phyloP scores from a whole-genome alignment of 208 protist species.

The Tetramitus jugosus region DNA sequence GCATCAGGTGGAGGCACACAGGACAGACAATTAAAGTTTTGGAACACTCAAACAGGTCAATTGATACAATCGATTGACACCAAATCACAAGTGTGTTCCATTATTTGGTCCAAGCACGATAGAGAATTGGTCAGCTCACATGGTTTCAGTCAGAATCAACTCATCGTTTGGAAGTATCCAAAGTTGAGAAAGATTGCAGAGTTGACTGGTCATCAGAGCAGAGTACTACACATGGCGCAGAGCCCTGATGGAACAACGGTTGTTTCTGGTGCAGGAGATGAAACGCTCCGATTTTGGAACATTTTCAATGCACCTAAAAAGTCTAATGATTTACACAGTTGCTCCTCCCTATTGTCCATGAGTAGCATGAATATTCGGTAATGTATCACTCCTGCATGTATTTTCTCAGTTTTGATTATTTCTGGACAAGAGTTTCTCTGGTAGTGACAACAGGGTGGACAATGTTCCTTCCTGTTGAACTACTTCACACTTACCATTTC shows the following conservation, averaged over 20 bases:
- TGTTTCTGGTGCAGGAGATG: conserved; percentile 92
- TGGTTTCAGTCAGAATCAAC: conserved; percentile 95
- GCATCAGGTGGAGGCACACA: conserved; percentile 93
- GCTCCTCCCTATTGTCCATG: too few relatives aligned
- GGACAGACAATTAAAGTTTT: conserved; percentile 94
- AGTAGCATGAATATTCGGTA: too few relatives aligned
- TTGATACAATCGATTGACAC: conserved; percentile 87
- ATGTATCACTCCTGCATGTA: too few relatives aligned
- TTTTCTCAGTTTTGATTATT: too few relatives aligned
- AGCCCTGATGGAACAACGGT: conserved; percentile 92
- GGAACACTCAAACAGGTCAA: conserved; percentile 85
- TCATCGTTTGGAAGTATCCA: conserved; percentile 98
- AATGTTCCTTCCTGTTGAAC: too few relatives aligned
- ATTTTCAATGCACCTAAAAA: background rate
- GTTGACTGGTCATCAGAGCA: conserved; percentile 89
- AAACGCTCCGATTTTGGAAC: conserved; percentile 82
- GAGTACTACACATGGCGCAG: conserved; percentile 94
- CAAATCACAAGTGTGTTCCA: conserved; percentile 87
- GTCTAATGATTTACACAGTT: too few relatives aligned
- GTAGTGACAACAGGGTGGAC: too few relatives aligned
- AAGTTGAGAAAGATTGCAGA: conserved; percentile 89
- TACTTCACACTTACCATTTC: too few relatives aligned
- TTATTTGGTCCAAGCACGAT: conserved; percentile 85
- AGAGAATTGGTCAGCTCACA: conserved; percentile 95
- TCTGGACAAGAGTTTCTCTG: too few relatives aligned